Base-by-base conservation (phyloP, 2,329 filamentous ascomycete species). In the Coniella lustricola region DNA sequence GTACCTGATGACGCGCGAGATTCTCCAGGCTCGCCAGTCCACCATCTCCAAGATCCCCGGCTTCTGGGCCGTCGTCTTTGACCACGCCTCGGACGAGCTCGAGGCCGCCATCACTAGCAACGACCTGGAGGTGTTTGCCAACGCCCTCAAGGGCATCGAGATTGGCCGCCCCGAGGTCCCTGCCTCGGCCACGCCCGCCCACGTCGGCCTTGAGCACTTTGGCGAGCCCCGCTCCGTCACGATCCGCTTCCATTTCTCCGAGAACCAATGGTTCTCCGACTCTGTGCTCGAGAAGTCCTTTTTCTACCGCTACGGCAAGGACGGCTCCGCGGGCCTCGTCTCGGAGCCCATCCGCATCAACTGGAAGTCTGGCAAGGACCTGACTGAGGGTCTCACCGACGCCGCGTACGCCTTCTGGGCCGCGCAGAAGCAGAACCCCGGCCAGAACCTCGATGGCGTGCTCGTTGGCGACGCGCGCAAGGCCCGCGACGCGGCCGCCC, bases 31-130 rank as follows among this genome's bases (percentile, higher is more conserved):
- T 61, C 82, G 83, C 61, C 71, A 75, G 56, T 67, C 69, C 35
- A 67, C 82, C 51, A 73, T 84, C 54, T 62, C 69, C 51, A 70
- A 73, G 55, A 80, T 85, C 59, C 73, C 73, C 43, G 73, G 78
- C 63, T 87, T 87, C 74, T 87, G 84, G 83, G 70, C 80, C 36
- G 76, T 83, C 43, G 81, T 85, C 33, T 74, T 87, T 63, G 77
- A 84, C 60, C 76, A 79, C 61, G 61, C 62, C 44, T 51, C 56
- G 39, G 67, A 70, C 17, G 80, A 85, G 56, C 72, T 87, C 57
- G 81, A 85, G 63, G 75, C 77, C 54, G 79, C 74, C 68, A 75
- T 86, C 59, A 74, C 77, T 44, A 73, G 77, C 35, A 67, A 70
- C 25, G 83, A 87, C 66, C 72, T 72, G 9, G 70, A 75, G 36